A percentile compares a stretch with the other conserved stretches of the same genome.
These are phyloP conservation scores for Cercophora samala DNA, from an alignment of 495 filamentous ascomycete genomes.

Conservation along the genomic window DNA sequence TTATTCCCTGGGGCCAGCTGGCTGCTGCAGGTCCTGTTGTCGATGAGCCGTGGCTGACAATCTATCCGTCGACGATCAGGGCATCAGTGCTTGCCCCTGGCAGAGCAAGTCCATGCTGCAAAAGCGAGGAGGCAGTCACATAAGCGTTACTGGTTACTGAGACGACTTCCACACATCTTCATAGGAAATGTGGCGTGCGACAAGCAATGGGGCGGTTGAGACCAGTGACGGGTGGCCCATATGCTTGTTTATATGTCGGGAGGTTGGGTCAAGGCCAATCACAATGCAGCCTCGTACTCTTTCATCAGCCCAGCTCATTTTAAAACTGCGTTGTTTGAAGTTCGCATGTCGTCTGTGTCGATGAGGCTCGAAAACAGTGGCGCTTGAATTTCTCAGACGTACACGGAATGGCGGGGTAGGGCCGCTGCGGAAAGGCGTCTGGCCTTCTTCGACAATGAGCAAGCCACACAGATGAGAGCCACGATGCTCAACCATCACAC, in stretches of 20 bases:
- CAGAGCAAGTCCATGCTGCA: background rate
- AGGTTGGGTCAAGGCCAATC: background rate
- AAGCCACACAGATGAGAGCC: background rate
- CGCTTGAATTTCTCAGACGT: background rate
- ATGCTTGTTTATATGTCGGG: background rate
- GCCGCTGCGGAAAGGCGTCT: slow-evolving; percentile 1
- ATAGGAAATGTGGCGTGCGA: background rate
- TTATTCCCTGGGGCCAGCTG: background rate
- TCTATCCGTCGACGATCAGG: slow-evolving; percentile 17
- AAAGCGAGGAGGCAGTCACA: slow-evolving; percentile 14
- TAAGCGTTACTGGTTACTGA: background rate
- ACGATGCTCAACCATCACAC: too few relatives aligned
- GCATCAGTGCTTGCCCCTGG: background rate
- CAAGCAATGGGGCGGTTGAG: background rate
- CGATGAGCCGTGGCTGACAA: slow-evolving; percentile 7
- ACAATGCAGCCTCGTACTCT: background rate
- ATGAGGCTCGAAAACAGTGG: slow-evolving; percentile 2
- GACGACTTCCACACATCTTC: background rate
- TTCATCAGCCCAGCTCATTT: background rate
- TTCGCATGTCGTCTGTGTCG: background rate
- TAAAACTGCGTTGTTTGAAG: background rate
- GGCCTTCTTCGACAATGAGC: background rate
- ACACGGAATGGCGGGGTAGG: background rate
- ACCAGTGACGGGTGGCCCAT: background rate
- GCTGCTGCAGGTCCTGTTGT: background rate